Percentiles rank a stretch among this genome's conserved stretches.
phyloP scores from a whole-genome alignment of 768 basidiomycete genomes.

The Trametes coccinea region DNA sequence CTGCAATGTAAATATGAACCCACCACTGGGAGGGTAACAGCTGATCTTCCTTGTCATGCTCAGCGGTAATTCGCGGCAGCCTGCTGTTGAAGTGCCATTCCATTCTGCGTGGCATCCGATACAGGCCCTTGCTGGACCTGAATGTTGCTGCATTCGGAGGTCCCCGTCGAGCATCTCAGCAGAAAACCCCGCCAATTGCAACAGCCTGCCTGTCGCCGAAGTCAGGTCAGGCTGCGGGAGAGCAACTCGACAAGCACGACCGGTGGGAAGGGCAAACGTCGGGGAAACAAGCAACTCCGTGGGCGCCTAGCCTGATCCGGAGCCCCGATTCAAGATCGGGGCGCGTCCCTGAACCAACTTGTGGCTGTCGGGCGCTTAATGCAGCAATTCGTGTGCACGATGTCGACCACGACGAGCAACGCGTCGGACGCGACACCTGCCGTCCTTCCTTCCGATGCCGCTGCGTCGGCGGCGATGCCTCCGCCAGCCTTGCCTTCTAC shows the following conservation, averaged over 20 bases:
- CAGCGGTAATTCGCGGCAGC: too few species aligned
- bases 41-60: too few species aligned
- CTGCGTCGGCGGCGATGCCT: slow-evolving; percentile 14
- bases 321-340: slow-evolving; percentile 1
- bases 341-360: neutral
- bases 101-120: neutral
- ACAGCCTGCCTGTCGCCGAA: too few species aligned
- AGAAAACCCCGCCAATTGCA: too few species aligned
- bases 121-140: too few species aligned
- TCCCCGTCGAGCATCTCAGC: too few species aligned
- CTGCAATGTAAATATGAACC: too few species aligned
- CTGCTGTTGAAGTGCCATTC: too few species aligned
- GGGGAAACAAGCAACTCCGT: neutral
- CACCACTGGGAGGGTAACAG: too few species aligned
- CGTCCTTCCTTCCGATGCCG: neutral
- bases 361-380: slow-evolving; percentile 3
- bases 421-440: neutral
- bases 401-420: slow-evolving; percentile 19
- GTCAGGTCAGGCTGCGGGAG: too few species aligned
- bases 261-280: neutral
- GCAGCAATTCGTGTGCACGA: neutral
- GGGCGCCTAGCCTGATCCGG: neutral
- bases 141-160: too few species aligned
- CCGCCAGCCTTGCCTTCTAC: slow-evolving; percentile 12
- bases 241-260: too few species aligned